phyloP scores from a whole-genome alignment of 495 filamentous ascomycete genomes.

The Geoglossum glabrum region DNA sequence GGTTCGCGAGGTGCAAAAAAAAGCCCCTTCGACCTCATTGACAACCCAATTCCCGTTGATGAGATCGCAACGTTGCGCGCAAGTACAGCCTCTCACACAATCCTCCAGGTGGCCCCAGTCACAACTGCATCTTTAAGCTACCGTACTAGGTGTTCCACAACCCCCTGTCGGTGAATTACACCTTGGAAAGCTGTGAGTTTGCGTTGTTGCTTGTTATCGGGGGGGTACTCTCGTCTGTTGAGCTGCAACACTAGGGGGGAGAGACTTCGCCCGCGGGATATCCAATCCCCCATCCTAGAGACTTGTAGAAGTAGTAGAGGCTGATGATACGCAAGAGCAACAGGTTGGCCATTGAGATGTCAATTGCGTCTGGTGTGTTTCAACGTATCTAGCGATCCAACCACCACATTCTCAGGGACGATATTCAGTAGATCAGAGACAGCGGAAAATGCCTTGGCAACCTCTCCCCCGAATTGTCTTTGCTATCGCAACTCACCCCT shows the following conservation, averaged over 20 bases:
- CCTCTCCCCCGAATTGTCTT: constrained; percentile 94
- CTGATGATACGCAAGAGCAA: background rate
- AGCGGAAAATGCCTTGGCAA: constrained; percentile 74
- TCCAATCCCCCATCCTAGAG: background rate
- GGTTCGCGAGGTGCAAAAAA: background rate
- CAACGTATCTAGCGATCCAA: background rate
- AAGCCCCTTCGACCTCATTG: background rate
- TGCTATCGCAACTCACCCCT: constrained; percentile 85
- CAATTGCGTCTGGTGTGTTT: background rate
- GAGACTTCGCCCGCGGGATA: background rate
- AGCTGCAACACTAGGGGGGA: background rate
- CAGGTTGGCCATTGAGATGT: background rate
- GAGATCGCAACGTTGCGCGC: background rate
- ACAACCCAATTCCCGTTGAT: background rate
- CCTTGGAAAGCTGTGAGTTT: background rate
- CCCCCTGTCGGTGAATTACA: background rate
- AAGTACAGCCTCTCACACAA: background rate
- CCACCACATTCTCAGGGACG: background rate
- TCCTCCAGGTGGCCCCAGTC: background rate
- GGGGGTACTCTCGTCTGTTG: background rate
- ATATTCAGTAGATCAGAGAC: background rate
- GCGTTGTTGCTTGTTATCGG: background rate
- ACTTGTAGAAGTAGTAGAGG: background rate
- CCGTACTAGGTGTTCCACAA: background rate
- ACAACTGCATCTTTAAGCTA: background rate